A percentile compares a stretch with the other conserved stretches of the same genome.
Conservation (phyloP, 805 yeast species). For the Teunomyces cretensis region DNA sequence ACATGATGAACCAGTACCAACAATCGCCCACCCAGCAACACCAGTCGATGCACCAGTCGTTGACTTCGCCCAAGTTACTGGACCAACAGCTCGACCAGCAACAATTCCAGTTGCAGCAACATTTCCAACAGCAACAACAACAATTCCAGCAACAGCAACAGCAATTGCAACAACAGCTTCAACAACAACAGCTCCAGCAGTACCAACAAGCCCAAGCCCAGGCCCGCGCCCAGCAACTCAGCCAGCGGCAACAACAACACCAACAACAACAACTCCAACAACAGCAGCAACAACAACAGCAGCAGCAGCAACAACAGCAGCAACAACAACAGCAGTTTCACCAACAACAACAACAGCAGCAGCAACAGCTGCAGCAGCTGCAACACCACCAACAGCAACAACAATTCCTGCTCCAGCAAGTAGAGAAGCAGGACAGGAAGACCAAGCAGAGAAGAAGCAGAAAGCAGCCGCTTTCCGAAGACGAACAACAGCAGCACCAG, state of each 20-base stretch:
- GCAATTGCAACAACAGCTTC: slow-evolving; percentile 13
- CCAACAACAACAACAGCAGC: slow-evolving; percentile 12
- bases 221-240: neutral
- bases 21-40: slow-evolving; percentile 16
- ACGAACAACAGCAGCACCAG: slow-evolving; percentile 10
- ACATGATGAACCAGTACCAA: slow-evolving; percentile 16
- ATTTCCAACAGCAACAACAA: slow-evolving; percentile 8
- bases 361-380: slow-evolving; percentile 15
- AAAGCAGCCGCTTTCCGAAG: slow-evolving; percentile 9
- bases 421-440: slow-evolving; percentile 6
- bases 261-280: slow-evolving; percentile 7
- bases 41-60: slow-evolving; percentile 12
- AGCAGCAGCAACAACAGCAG: slow-evolving; percentile 6
- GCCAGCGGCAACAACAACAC: neutral
- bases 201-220: slow-evolving; percentile 14
- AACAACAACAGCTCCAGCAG: slow-evolving; percentile 20
- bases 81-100: slow-evolving; percentile 12
- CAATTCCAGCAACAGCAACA: slow-evolving; percentile 10
- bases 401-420: slow-evolving; percentile 5
- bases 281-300: slow-evolving; percentile 7
- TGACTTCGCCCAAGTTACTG: slow-evolving; percentile 12
- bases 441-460: slow-evolving; percentile 2
- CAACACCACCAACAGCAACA: slow-evolving; percentile 14
- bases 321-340: neutral
- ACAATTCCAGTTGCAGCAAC: slow-evolving; percentile 6